Base-by-base conservation (phyloP, 129 eudicot species). In the Saussurea involucrata region DNA sequence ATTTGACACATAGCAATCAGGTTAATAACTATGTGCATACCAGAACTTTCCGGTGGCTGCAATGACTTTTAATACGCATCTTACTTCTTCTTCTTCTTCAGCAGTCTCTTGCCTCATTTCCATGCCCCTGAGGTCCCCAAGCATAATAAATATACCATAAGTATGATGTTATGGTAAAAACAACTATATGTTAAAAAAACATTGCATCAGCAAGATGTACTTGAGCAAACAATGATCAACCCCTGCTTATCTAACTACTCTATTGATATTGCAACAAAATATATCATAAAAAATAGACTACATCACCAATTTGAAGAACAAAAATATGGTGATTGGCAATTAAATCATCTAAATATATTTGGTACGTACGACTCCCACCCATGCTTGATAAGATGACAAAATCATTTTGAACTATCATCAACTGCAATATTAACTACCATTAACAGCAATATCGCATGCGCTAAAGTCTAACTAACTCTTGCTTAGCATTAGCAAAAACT, bases 41-140 rank as follows among this genome's bases (percentile, higher is more conserved):
- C 98, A 93, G 74, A 87, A 93, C 80, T 90, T 86, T 66, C 98
- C 98, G 17, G 95, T 93, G 24, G 91, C 87, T 25, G 97, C 98
- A 63, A 88, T 90, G 68, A 34, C 83, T 85, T 88, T 88, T 64
- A 93, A 68, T 3, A 89, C 29, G 31, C 80, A 63, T 77, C 73
- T 83, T 74, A 82, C 83, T 71, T 90, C 95, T 64, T 86, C 97
- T 73, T 77, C 86, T 68, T 86, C 96, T 78, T 84, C 88, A 5
- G 78, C 64, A 34, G 86, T 78, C 72, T 72, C 82, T 3, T 85
- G 80, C 73, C 90, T 79, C 36, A 69, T 53, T 55, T 85, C 94
- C 69, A 36, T 37, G 68, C 63, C 86, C 63, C 90, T 86, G 71
- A 17, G 71, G 33, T 70, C 69, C 34, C 76, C 73, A 68, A 71